Conservation (phyloP, 2,329 filamentous ascomycete genomes). For the Scytalidium lignicola region DNA sequence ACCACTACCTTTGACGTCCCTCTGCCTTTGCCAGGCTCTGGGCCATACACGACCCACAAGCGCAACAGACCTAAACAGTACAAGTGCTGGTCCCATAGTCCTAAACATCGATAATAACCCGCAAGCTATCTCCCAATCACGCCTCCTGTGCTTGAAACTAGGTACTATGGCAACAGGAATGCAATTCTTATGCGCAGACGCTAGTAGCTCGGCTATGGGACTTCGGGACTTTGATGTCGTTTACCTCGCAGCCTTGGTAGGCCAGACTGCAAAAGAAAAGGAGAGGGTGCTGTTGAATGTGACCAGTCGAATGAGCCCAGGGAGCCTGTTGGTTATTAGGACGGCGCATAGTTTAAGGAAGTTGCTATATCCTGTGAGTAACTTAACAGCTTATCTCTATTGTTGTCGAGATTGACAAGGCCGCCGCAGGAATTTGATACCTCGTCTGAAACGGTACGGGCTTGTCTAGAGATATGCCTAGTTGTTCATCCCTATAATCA, state of each 20-base stretch:
- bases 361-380: constrained; percentile 42
- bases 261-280: constrained; percentile 36
- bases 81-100: constrained; percentile 15
- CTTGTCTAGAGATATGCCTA: constrained; percentile 33
- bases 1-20: constrained; percentile 42
- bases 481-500: constrained; percentile 43
- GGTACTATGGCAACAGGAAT: constrained; percentile 27
- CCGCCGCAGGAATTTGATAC: constrained; percentile 32
- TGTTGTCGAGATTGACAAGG: neutral
- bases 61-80: neutral
- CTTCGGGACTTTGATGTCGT: constrained; percentile 37
- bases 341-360: constrained; percentile 39
- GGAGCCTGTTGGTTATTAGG: constrained; percentile 39
- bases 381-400: neutral
- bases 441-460: constrained; percentile 26
- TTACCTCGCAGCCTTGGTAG: constrained; percentile 45
- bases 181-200: constrained; percentile 34
- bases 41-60: constrained; percentile 7
- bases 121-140: constrained; percentile 30
- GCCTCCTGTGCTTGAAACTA: constrained; percentile 26
- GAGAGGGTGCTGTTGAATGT: constrained; percentile 33
- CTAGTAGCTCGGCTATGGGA: constrained; percentile 12
- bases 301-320: constrained; percentile 33
- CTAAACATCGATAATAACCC: constrained; percentile 38
- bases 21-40: constrained; percentile 36